These are phyloP conservation scores for Thinopyrum elongatum DNA, from an alignment of 176 grass and related monocot species.

Conservation along the genomic window DNA sequence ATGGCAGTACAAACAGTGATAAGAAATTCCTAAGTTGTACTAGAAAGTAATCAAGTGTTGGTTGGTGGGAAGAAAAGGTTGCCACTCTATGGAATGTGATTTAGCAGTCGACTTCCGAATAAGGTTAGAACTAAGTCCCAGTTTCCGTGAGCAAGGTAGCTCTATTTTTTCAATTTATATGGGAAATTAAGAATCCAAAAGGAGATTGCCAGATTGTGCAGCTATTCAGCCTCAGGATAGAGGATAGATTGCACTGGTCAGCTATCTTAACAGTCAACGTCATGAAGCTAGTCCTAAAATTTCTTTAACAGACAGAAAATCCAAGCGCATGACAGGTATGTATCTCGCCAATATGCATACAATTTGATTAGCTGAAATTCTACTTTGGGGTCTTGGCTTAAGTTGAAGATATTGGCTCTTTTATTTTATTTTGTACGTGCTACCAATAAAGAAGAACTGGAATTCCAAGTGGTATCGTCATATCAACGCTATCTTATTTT, in stretches of 20 bases:
- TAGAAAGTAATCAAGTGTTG: neutral
- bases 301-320: neutral
- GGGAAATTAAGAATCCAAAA: neutral
- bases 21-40: neutral
- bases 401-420: neutral
- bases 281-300: neutral
- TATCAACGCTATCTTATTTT: no score
- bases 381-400: neutral
- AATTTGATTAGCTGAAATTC: neutral
- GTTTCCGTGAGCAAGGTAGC: neutral
- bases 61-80: neutral
- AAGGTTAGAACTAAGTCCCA: neutral
- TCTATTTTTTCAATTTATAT: neutral
- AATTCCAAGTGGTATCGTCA: neutral
- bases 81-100: neutral
- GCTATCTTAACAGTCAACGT: neutral
- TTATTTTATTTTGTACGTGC: neutral
- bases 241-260: neutral
- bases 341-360: neutral
- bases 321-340: neutral
- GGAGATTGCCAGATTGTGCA: neutral
- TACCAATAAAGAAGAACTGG: neutral
- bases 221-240: neutral
- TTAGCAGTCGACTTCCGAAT: constrained; percentile 9
- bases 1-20: neutral